Percentiles rank a stretch among this genome's conserved stretches.
phyloP scores from a whole-genome alignment of 1,284 basidiomycete species.

The Golubevia sp. region DNA sequence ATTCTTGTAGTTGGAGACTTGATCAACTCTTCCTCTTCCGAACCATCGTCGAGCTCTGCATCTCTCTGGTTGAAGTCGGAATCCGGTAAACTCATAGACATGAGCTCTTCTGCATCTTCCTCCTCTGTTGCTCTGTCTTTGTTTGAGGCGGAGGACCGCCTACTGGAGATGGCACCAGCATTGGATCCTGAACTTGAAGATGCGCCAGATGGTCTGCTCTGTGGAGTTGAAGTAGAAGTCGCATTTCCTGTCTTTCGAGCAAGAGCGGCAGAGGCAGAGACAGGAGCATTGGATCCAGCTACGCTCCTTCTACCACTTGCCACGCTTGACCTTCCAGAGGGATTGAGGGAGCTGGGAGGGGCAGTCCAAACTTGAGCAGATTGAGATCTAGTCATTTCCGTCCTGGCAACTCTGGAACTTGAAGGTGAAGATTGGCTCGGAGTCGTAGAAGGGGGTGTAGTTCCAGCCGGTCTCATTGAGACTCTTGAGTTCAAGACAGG shows the following conservation, averaged over 20 bases:
- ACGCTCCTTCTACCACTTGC: not conserved
- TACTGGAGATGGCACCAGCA: not conserved
- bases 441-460: conserved; percentile 15
- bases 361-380: not conserved
- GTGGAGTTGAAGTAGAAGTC: not conserved
- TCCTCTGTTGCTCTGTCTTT: not conserved
- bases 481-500: conserved; percentile 28
- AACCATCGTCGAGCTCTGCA: conserved; percentile 3
- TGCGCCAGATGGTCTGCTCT: not conserved
- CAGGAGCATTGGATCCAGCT: not conserved
- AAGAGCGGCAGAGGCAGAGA: not conserved
- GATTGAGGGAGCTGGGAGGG: not conserved
- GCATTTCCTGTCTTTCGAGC: not conserved
- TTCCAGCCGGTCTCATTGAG: conserved; percentile 26
- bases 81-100: not conserved
- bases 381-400: not conserved
- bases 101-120: not conserved
- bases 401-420: not conserved
- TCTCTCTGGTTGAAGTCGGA: not conserved
- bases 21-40: not conserved
- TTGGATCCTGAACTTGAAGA: not conserved
- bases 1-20: not conserved
- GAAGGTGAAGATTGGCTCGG: conserved; percentile 17
- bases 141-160: not conserved
- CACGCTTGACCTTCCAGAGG: not conserved